Evolutionary conservation across 805 yeast genomes (phyloP).

Genomic region (Metschnikowia anglica): DNA sequence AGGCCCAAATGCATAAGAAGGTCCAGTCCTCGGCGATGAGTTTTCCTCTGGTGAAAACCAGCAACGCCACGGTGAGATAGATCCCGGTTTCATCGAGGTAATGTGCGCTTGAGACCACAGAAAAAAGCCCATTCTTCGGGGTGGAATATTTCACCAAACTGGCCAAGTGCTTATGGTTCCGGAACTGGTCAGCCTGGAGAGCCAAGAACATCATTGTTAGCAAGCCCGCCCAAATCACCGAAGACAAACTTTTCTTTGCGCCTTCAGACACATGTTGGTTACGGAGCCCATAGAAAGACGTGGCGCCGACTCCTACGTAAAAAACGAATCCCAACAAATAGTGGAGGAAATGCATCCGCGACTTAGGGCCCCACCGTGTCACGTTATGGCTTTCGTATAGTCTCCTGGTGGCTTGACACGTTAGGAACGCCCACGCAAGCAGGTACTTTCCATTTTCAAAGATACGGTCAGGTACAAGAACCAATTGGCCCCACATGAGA

Average conservation of each 20-base stretch:
- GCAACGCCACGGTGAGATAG: constrained; percentile 40
- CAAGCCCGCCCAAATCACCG: background rate
- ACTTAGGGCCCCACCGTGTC: constrained; percentile 43
- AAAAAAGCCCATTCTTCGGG: constrained; percentile 54
- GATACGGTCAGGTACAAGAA: constrained; percentile 13
- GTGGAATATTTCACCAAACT: constrained; percentile 51
- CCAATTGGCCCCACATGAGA: constrained; percentile 24
- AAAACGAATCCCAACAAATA: constrained; percentile 64
- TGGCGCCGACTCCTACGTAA: constrained; percentile 49
- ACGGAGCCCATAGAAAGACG: constrained; percentile 17
- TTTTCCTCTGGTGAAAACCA: constrained; percentile 15
- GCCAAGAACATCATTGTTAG: constrained; percentile 24
- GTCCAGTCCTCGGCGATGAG: constrained; percentile 21
- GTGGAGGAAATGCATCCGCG: constrained; percentile 65
- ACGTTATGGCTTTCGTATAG: constrained; percentile 52
- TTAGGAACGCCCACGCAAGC: constrained; percentile 25
- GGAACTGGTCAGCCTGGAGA: constrained; percentile 52
- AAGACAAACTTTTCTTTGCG: background rate
- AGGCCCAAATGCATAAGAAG: constrained; percentile 25
- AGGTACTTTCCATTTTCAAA: constrained; percentile 17
- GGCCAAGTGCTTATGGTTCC: constrained; percentile 52
- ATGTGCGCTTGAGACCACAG: constrained; percentile 60
- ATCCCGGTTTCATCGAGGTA: constrained; percentile 65
- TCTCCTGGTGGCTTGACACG: constrained; percentile 56
- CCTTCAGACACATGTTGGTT: background rate